Conservation (phyloP, 371 early-diverging fungal species). For the Actinomucor elegans region DNA sequence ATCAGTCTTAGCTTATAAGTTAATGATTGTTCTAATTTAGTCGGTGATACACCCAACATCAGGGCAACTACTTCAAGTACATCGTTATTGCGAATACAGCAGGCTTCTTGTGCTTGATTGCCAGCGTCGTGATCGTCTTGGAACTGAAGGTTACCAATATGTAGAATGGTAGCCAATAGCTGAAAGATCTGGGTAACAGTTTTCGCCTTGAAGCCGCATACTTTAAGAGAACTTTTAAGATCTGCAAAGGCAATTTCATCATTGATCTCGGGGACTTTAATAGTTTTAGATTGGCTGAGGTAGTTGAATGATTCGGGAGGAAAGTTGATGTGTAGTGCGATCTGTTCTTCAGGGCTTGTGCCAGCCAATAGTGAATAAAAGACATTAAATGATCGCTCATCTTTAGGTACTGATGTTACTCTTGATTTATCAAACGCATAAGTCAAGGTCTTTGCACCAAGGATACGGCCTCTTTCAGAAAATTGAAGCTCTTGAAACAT, state of each 20-base stretch:
- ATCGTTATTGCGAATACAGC: conserved; percentile 53
- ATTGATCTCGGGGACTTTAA: conserved; percentile 33
- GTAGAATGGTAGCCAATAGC: conserved; percentile 69
- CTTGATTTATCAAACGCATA: conserved; percentile 83
- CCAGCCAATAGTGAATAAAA: conserved; percentile 78
- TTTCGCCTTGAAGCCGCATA: conserved; percentile 72
- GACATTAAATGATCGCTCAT: conserved; percentile 80
- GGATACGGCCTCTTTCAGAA: conserved; percentile 71
- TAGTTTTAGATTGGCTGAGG: conserved; percentile 41
- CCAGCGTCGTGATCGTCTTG: conserved; percentile 52
- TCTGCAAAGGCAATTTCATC: conserved; percentile 49
- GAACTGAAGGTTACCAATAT: conserved; percentile 73
- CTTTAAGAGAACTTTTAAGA: conserved; percentile 67
- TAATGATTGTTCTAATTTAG: conserved; percentile 61
- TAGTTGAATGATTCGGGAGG: conserved; percentile 53
- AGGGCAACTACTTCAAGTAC: conserved; percentile 70
- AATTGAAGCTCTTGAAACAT: conserved; percentile 85
- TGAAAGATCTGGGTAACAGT: conserved; percentile 70
- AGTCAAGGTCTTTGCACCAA: conserved; percentile 77
- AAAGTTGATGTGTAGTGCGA: conserved; percentile 55
- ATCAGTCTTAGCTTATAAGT: conserved; percentile 59
- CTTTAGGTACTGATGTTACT: conserved; percentile 55
- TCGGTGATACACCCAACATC: conserved; percentile 71
- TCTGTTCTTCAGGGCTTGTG: conserved; percentile 55
- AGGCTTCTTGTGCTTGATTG: conserved; percentile 48